Conservation (phyloP, 169 alveolate species). For the Perkinsus marinus region DNA sequence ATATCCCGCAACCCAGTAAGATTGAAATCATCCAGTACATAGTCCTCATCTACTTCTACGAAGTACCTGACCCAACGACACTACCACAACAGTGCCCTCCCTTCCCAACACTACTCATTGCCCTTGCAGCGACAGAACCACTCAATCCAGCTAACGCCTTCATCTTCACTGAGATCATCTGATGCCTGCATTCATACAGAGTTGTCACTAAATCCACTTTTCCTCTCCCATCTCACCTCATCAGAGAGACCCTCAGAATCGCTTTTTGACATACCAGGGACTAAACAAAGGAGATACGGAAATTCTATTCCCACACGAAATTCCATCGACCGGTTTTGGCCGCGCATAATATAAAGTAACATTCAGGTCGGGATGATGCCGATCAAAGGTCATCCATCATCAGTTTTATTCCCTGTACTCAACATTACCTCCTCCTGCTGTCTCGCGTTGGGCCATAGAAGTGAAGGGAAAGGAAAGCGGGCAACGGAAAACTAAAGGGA, state of each 20-base stretch:
- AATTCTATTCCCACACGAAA: no score
- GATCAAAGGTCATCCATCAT: no score
- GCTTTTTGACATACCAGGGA: background rate
- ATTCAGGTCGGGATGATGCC: no score
- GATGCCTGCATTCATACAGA: background rate
- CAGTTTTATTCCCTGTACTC: no score
- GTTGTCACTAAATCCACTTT: background rate
- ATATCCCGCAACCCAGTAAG: conserved; percentile 40
- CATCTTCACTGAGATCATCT: background rate
- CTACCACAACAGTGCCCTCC: background rate
- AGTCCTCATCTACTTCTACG: conserved; percentile 55
- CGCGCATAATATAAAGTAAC: no score
- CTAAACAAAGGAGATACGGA: background rate
- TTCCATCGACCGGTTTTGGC: no score
- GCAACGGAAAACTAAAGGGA: background rate
- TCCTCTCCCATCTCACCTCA: background rate
- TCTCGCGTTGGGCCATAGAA: background rate
- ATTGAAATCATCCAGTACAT: conserved; percentile 45
- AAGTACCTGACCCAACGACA: conserved; percentile 6
- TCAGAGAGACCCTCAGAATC: background rate
- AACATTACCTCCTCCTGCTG: background rate
- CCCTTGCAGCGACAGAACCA: conserved; percentile 64
- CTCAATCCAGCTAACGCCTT: conserved; percentile 53
- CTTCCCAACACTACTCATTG: conserved; percentile 31
- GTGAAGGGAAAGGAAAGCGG: background rate